phyloP scores from a whole-genome alignment of 768 basidiomycete species.

The Rhizopogon sp. region DNA sequence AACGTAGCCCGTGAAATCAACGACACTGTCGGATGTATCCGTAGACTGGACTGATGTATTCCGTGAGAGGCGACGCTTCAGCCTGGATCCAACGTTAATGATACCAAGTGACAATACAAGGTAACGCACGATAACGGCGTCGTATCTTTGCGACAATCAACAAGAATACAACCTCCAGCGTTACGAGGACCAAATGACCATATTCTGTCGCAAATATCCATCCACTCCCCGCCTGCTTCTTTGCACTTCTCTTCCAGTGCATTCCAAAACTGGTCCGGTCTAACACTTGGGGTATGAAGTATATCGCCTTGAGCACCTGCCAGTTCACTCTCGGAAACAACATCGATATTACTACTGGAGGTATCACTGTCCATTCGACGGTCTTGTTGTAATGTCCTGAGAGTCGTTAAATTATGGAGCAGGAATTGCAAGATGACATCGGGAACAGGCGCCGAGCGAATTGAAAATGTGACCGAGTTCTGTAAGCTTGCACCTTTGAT shows the following conservation, averaged over 20 bases:
- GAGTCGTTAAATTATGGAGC: constrained; percentile 57
- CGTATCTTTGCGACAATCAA: constrained; percentile 59
- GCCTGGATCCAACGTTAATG: constrained; percentile 29
- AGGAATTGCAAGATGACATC: constrained; percentile 69
- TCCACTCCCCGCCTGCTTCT: constrained; percentile 77
- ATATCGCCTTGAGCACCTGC: constrained; percentile 53
- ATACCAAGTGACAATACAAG: neutral
- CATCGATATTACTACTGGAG: constrained; percentile 6
- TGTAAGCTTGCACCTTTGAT: constrained; percentile 65
- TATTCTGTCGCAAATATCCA: constrained; percentile 57
- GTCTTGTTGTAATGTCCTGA: constrained; percentile 58
- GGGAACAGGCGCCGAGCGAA: constrained; percentile 83
- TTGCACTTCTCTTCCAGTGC: constrained; percentile 58
- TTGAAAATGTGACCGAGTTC: constrained; percentile 71
- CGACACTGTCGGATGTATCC: constrained; percentile 29
- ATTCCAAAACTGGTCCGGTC: constrained; percentile 77
- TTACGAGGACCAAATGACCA: constrained; percentile 93
- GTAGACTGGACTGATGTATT: constrained; percentile 27
- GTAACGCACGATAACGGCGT: constrained; percentile 51
- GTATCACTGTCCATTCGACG: constrained; percentile 32
- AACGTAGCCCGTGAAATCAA: constrained; percentile 75
- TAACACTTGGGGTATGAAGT: constrained; percentile 56
- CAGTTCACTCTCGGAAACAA: constrained; percentile 30
- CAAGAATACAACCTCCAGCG: constrained; percentile 80
- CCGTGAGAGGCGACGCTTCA: constrained; percentile 45